These are phyloP conservation scores for Kockovaella imperatae DNA, from an alignment of 768 basidiomycete genomes.

Conservation along the genomic window DNA sequence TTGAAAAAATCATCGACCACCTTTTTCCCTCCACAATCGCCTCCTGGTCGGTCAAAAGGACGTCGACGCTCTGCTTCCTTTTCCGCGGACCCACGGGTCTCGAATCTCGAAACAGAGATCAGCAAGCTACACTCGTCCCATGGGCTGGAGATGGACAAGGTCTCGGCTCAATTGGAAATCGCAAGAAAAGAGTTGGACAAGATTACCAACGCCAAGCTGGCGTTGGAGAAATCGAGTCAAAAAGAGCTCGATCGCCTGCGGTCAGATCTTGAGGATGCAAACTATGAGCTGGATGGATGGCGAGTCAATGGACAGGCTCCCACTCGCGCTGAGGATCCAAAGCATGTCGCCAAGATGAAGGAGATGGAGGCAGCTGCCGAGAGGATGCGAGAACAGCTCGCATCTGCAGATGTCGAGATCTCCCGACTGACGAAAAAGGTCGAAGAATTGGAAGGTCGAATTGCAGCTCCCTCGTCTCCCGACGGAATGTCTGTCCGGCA, in stretches of 20 bases:
- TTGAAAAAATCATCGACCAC: slow-evolving; percentile 2
- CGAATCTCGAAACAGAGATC: slow-evolving; percentile 24
- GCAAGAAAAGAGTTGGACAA: slow-evolving; percentile 32
- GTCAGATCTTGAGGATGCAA: slow-evolving; percentile 32
- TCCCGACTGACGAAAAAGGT: no score
- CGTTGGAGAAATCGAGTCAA: slow-evolving; percentile 26
- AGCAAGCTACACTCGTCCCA: slow-evolving; percentile 14
- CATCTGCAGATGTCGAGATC: no score
- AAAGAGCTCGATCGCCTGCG: slow-evolving; percentile 31
- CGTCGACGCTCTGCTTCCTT: slow-evolving; percentile 12
- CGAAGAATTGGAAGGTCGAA: background rate
- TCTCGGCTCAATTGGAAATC: slow-evolving; percentile 23
- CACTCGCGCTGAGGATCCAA: slow-evolving; percentile 11
- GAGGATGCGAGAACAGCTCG: no score
- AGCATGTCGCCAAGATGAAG: slow-evolving; percentile 7
- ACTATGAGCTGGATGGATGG: slow-evolving; percentile 37
- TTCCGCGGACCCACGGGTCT: slow-evolving; percentile 9
- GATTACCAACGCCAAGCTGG: slow-evolving; percentile 41
- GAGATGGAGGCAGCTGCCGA: no score
- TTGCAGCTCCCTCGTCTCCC: background rate
- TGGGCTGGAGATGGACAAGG: slow-evolving; percentile 20
- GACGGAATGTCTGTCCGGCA: slow-evolving; percentile 6
- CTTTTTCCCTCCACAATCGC: slow-evolving; percentile 6
- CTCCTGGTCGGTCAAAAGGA: slow-evolving; percentile 3
- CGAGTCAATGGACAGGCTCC: slow-evolving; percentile 9